These are phyloP conservation scores for Escovopsis weberi DNA, from an alignment of 2,329 filamentous ascomycete species.

Conservation along the genomic window DNA sequence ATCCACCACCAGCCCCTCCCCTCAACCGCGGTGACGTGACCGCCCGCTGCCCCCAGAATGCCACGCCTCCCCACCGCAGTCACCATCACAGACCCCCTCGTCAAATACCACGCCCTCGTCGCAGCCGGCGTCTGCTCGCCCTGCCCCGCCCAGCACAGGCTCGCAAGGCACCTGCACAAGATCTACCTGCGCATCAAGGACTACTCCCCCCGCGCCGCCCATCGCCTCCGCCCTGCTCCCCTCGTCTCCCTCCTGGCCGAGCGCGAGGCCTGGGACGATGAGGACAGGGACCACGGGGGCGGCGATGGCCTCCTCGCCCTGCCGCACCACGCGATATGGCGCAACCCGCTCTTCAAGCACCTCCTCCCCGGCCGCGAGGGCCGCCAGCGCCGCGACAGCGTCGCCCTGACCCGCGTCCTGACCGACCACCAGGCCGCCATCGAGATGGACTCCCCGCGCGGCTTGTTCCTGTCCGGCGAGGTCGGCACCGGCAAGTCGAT, in stretches of 20 bases:
- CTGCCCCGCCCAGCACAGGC: slow-evolving; percentile 56
- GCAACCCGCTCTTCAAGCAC: slow-evolving; percentile 43
- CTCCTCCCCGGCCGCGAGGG: slow-evolving; percentile 42
- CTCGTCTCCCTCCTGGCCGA: slow-evolving; percentile 39
- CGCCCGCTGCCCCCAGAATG: slow-evolving; percentile 9
- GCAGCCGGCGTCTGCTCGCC: slow-evolving; percentile 51
- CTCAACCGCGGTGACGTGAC: not conserved
- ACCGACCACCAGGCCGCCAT: slow-evolving; percentile 58
- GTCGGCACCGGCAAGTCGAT: slow-evolving; percentile 76
- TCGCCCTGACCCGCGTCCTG: slow-evolving; percentile 54
- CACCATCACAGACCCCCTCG: slow-evolving; percentile 55
- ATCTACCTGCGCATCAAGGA: slow-evolving; percentile 64
- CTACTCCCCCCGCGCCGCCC: slow-evolving; percentile 53
- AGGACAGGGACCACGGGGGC: slow-evolving; percentile 14
- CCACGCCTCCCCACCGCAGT: slow-evolving; percentile 32
- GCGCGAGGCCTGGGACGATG: slow-evolving; percentile 13
- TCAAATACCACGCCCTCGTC: slow-evolving; percentile 60
- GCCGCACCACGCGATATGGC: slow-evolving; percentile 39
- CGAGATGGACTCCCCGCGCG: slow-evolving; percentile 55
- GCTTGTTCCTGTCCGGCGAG: slow-evolving; percentile 65
- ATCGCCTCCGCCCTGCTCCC: slow-evolving; percentile 47
- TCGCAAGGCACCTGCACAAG: slow-evolving; percentile 64
- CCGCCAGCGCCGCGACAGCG: slow-evolving; percentile 28
- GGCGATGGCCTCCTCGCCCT: slow-evolving; percentile 30
- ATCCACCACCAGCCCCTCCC: too few relatives aligned